These are phyloP conservation scores for Iris macrosiphon DNA, from an alignment of 106 monocot genomes.

Conservation along the genomic window DNA sequence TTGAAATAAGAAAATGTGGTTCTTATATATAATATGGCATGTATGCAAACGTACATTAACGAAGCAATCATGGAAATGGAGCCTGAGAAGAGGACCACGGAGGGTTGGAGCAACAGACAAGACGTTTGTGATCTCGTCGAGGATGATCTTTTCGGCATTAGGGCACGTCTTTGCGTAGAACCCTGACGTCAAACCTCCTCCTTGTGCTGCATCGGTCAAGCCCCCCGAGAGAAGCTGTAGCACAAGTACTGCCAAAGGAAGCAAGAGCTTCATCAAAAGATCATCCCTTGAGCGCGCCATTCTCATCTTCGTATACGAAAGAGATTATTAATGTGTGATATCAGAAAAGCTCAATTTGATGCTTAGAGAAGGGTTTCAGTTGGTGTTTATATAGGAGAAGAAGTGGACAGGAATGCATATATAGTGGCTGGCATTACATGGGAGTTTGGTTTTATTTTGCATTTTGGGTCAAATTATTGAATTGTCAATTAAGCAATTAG, in stretches of 20 bases:
- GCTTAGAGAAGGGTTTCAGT: neutral
- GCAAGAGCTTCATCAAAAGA: conserved; percentile 7
- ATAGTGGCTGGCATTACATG: too few relatives aligned
- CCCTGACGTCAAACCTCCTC: conserved; percentile 36
- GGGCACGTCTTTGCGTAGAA: conserved; percentile 60
- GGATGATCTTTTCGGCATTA: conserved; percentile 39
- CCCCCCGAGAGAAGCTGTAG: neutral
- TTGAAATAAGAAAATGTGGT: neutral
- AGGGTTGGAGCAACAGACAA: conserved; percentile 34
- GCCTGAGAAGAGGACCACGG: conserved; percentile 49
- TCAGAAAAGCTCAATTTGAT: too few relatives aligned
- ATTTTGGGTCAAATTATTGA: too few relatives aligned
- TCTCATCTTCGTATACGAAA: too few relatives aligned
- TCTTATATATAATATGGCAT: neutral
- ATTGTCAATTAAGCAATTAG: too few relatives aligned
- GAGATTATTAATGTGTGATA: too few relatives aligned
- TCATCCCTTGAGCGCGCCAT: conserved; percentile 7
- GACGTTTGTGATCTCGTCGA: conserved; percentile 23
- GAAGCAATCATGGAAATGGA: conserved; percentile 83
- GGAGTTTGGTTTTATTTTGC: too few relatives aligned
- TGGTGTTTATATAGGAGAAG: neutral
- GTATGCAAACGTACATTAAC: conserved; percentile 33
- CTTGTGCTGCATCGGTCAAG: conserved; percentile 25
- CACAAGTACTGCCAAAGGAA: conserved; percentile 3
- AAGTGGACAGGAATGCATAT: too few relatives aligned